These are phyloP conservation scores for Boletus coccyginus DNA, from an alignment of 768 basidiomycete species.

Conservation along the genomic window DNA sequence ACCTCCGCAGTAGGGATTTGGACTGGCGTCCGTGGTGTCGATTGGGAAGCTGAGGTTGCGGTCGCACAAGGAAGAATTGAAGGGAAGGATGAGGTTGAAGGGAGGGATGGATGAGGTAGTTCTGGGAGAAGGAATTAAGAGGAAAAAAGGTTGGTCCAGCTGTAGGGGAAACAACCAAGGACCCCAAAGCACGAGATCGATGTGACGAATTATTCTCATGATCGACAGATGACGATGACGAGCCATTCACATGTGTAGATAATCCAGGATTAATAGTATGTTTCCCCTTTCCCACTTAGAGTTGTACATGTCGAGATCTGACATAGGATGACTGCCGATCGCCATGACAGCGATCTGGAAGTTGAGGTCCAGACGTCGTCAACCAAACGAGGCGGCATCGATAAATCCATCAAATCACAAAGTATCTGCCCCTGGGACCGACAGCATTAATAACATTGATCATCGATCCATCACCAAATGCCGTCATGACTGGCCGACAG, in stretches of 20 bases:
- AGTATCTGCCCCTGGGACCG: too few relatives aligned
- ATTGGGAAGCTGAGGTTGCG: constrained; percentile 64
- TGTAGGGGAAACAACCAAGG: background rate
- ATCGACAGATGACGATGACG: background rate
- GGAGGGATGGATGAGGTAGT: background rate
- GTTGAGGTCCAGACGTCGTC: too few relatives aligned
- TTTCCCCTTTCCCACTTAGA: too few relatives aligned
- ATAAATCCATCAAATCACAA: too few relatives aligned
- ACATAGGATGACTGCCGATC: too few relatives aligned
- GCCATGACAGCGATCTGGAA: too few relatives aligned
- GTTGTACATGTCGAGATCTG: too few relatives aligned
- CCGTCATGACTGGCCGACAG: background rate
- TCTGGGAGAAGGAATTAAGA: background rate
- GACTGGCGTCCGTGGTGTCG: constrained; percentile 48
- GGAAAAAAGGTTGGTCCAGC: background rate
- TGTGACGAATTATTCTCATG: background rate
- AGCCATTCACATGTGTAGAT: background rate
- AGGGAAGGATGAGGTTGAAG: constrained; percentile 42
- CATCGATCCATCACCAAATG: too few relatives aligned
- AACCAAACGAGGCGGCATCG: too few relatives aligned
- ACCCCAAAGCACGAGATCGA: background rate
- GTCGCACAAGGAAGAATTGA: constrained; percentile 15
- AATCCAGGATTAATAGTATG: too few relatives aligned
- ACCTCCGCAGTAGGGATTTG: constrained; percentile 55
- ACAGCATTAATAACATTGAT: too few relatives aligned